Evolutionary conservation across 345 rosid species (phyloP), one percentile per base, ranked within the genome.

Genomic region (Salix caprea): DNA sequence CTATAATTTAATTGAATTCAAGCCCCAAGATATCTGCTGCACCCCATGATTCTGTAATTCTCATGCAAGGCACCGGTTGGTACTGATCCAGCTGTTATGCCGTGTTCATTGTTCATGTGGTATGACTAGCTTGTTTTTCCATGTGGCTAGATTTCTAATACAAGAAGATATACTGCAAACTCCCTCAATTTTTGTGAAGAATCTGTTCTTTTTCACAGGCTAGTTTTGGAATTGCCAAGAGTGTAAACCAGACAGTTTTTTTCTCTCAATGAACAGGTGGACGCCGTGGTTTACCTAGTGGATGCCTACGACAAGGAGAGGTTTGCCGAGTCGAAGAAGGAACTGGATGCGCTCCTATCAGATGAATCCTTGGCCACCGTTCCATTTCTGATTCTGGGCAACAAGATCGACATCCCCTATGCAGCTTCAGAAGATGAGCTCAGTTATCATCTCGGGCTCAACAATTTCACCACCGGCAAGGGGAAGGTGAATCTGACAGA

Each of bases 221-320:
- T 13, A 39, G 40, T 61, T 72, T 36, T 28, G 70, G 46, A 50
- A 6, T 40, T 28, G 26, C 23, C 48, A 14, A 5, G 7, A 42
- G 24, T 28, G 70, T 39, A 40, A 75, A 39, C 28, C 64, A 48
- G 67, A 21, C 62, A 11, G 37, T 2, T 19, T 8, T 23, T 72
- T 15, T 72, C 52, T 64, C 52, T 64, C 61, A 4, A 4, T 65
- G 64, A 37, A 54, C 74, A 88, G 88, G 89, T 89, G 48, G 92
- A 89, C 79, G 88, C 90, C 5, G 90, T 85, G 36, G 92, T 89
- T 24, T 89, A 89, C 87, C 79, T 87, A 60, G 92, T 89, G 58
- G 92, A 89, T 12, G 90, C 90, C 52, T 82, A 84, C 12, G 92
- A 89, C 87, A 87, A 87, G 87, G 92, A 85, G 73, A 82, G 89